These are phyloP conservation scores for Salix exigua DNA, from an alignment of 345 rosid species.

Conservation along the genomic window DNA sequence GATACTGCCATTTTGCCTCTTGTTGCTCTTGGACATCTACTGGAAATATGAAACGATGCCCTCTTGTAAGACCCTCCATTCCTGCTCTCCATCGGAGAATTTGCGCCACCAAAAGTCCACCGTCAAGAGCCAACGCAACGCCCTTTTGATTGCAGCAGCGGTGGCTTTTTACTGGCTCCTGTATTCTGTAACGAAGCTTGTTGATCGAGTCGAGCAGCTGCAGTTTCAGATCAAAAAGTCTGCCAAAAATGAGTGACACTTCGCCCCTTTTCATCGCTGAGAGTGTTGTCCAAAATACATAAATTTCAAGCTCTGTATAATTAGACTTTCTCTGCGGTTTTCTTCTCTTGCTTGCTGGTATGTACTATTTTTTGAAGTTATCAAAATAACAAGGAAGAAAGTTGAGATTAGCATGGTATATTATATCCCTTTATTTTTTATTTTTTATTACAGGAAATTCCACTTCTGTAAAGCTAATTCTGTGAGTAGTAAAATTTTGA, in stretches of 20 bases:
- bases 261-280: too few relatives aligned
- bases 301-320: too few relatives aligned
- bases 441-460: too few relatives aligned
- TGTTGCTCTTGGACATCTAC: conserved; percentile 81
- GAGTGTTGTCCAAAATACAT: too few relatives aligned
- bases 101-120: conserved; percentile 90
- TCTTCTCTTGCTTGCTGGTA: too few relatives aligned
- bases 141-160: conserved; percentile 68
- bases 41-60: conserved; percentile 94
- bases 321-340: too few relatives aligned
- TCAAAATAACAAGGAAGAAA: too few relatives aligned
- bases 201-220: conserved; percentile 64
- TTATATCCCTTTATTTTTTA: too few relatives aligned
- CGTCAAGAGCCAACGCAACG: conserved; percentile 90
- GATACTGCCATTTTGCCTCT: conserved; percentile 83
- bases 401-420: too few relatives aligned
- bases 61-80: conserved; percentile 50
- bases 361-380: too few relatives aligned
- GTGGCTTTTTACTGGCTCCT: conserved; percentile 81
- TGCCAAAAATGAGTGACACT: conserved; percentile 28
- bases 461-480: too few relatives aligned
- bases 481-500: too few relatives aligned
- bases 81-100: conserved; percentile 74
- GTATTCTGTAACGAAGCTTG: conserved; percentile 64
- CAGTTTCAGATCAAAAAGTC: conserved; percentile 71